phyloP scores from a whole-genome alignment of 768 basidiomycete species.

The Gelatoporia subvermispora region DNA sequence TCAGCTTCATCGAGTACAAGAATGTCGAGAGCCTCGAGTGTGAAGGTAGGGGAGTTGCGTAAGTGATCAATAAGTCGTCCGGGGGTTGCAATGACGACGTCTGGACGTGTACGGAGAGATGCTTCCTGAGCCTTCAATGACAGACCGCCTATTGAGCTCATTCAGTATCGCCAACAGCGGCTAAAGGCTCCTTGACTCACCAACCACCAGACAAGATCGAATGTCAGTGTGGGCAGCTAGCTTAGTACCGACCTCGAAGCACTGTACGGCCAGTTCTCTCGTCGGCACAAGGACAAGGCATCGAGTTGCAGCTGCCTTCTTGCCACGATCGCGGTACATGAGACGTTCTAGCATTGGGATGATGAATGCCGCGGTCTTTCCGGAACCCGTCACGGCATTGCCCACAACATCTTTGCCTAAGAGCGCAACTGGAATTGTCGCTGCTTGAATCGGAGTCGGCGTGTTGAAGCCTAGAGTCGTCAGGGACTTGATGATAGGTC shows the following conservation, averaged over 20 bases:
- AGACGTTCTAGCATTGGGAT: conserved; percentile 92
- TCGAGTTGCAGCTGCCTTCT: conserved; percentile 78
- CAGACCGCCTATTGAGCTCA: conserved; percentile 63
- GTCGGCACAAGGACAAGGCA: conserved; percentile 94
- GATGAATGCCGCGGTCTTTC: conserved; percentile 97
- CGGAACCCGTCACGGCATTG: conserved; percentile 93
- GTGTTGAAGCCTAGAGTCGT: conserved; percentile 74
- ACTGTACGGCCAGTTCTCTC: conserved; percentile 93
- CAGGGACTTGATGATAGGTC: conserved; percentile 87
- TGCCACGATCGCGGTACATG: conserved; percentile 86
- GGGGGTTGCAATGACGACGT: conserved; percentile 93
- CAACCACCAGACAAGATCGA: conserved; percentile 86
- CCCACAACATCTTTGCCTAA: conserved; percentile 96
- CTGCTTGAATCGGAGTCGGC: conserved; percentile 95
- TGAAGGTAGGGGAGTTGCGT: conserved; percentile 90
- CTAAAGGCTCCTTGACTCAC: conserved; percentile 33
- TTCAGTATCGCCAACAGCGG: background rate
- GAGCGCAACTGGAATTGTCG: conserved; percentile 90
- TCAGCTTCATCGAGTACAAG: conserved; percentile 97
- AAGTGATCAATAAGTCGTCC: conserved; percentile 93
- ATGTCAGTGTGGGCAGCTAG: conserved; percentile 86
- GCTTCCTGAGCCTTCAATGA: conserved; percentile 91
- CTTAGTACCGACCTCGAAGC: conserved; percentile 85
- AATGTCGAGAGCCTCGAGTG: conserved; percentile 87
- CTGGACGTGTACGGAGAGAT: conserved; percentile 80